phyloP scores from a whole-genome alignment of 1,284 basidiomycete genomes.

The Pisolithus thermaeus region DNA sequence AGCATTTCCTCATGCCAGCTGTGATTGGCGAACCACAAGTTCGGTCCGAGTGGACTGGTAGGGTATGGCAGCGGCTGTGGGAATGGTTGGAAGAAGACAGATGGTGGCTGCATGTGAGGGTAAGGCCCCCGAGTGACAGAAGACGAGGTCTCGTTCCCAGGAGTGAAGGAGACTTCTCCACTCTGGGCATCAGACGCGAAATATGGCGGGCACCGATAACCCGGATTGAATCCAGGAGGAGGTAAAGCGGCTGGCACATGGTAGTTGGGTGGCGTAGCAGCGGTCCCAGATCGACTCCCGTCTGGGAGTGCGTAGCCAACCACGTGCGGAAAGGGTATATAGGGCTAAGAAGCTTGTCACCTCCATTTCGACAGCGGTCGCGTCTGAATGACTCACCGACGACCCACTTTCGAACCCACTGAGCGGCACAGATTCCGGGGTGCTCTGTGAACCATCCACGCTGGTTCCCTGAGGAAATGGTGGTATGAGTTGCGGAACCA shows the following conservation, averaged over 20 bases:
- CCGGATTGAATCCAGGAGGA: constrained; percentile 66
- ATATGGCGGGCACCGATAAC: constrained; percentile 63
- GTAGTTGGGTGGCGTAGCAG: constrained; percentile 21
- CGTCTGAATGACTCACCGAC: constrained; percentile 33
- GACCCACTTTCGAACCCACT: constrained; percentile 38
- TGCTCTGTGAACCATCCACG: constrained; percentile 31
- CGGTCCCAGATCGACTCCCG: constrained; percentile 15
- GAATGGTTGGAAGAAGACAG: constrained; percentile 27
- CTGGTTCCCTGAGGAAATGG: constrained; percentile 31
- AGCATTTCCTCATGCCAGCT: constrained; percentile 17
- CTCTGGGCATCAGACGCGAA: constrained; percentile 42
- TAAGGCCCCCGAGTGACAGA: constrained; percentile 25
- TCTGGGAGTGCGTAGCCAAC: constrained; percentile 24
- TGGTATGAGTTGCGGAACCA: constrained; percentile 22
- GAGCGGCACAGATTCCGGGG: constrained; percentile 13
- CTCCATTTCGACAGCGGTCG: background rate
- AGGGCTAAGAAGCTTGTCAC: constrained; percentile 28
- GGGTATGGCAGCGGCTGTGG: constrained; percentile 14
- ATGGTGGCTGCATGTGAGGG: constrained; percentile 21
- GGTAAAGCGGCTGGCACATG: constrained; percentile 51
- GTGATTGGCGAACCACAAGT: constrained; percentile 24
- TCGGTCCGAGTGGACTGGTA: constrained; percentile 14
- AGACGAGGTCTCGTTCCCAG: constrained; percentile 20
- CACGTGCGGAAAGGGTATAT: constrained; percentile 41
- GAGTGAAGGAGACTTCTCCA: constrained; percentile 12